Conservation (phyloP, 2,329 filamentous ascomycete genomes). For the Trichophyton equinum region DNA sequence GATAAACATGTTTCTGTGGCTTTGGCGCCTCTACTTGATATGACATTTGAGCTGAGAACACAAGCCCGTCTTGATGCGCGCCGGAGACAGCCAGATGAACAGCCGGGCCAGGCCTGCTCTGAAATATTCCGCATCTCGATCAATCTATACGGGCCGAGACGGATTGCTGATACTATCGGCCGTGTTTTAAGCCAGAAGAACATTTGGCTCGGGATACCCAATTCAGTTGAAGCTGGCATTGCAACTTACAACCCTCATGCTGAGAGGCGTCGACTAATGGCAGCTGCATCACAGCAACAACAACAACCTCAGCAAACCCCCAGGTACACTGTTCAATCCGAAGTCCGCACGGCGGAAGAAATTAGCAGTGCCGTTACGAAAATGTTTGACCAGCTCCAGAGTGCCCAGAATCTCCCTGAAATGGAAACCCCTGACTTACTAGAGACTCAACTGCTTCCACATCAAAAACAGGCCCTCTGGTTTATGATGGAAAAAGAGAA, state of each 20-base stretch:
- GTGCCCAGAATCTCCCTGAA: conserved; percentile 61
- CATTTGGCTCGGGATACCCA: conserved; percentile 54
- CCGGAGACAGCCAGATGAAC: conserved; percentile 50
- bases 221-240: conserved; percentile 54
- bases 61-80: conserved; percentile 59
- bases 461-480: conserved; percentile 80
- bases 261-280: conserved; percentile 30
- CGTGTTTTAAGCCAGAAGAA: conserved; percentile 52
- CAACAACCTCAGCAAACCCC: conserved; percentile 7
- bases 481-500: conserved; percentile 76
- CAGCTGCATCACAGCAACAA: conserved; percentile 14
- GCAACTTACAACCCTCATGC: conserved; percentile 67
- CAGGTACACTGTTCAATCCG: conserved; percentile 23
- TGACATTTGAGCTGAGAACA: conserved; percentile 51
- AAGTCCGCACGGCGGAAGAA: conserved; percentile 64
- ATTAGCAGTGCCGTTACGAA: conserved; percentile 71
- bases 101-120: conserved; percentile 50
- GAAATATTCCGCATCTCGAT: conserved; percentile 53
- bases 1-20: conserved; percentile 54
- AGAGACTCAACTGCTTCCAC: conserved; percentile 57
- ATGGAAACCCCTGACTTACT: conserved; percentile 53
- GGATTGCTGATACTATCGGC: conserved; percentile 53
- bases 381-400: conserved; percentile 75
- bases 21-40: conserved; percentile 62
- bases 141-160: conserved; percentile 66